phyloP scores from a whole-genome alignment of 164 flowering plant species.

The Kingdonia uniflora region DNA sequence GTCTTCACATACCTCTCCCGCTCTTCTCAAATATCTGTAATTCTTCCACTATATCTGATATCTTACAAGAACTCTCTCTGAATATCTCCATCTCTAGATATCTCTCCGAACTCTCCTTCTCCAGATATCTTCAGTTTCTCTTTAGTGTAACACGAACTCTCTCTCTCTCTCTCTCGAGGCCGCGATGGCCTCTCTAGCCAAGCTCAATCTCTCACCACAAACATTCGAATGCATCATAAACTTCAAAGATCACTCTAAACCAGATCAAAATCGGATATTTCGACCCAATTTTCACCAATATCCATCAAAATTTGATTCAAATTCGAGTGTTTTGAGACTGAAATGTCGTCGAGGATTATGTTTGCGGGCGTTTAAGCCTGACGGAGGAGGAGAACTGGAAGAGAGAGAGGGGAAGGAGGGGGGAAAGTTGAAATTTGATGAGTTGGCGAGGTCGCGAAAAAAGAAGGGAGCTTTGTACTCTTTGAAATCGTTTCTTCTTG shows the following conservation, averaged over 20 bases:
- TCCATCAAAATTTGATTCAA: constrained; percentile 10
- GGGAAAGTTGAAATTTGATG: constrained; percentile 6
- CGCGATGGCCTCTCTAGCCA: constrained; percentile 43
- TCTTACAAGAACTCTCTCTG: neutral
- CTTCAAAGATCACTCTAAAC: constrained; percentile 14
- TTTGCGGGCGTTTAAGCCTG: constrained; percentile 36
- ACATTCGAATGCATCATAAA: constrained; percentile 13
- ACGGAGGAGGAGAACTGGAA: constrained; percentile 23
- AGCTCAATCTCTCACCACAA: constrained; percentile 32
- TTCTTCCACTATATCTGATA: neutral
- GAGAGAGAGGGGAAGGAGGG: constrained; percentile 13
- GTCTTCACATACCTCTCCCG: constrained; percentile 48
- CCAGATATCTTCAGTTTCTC: neutral
- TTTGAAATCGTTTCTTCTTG: constrained; percentile 25
- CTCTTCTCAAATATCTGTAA: neutral
- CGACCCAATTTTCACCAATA: constrained; percentile 13
- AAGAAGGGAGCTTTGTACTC: constrained; percentile 26
- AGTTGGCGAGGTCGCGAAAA: constrained; percentile 7
- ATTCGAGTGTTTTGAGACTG: constrained; percentile 11
- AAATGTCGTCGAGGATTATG: constrained; percentile 15
- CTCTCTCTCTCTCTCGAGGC: neutral
- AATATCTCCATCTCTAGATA: neutral
- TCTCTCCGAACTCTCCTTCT: neutral
- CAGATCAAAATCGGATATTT: constrained; percentile 5
- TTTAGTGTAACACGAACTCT: neutral